Evolutionary conservation across 2,329 filamentous ascomycete genomes (phyloP), one percentile per base, ranked within the genome.

Genomic region (Sporothrix inflata): DNA sequence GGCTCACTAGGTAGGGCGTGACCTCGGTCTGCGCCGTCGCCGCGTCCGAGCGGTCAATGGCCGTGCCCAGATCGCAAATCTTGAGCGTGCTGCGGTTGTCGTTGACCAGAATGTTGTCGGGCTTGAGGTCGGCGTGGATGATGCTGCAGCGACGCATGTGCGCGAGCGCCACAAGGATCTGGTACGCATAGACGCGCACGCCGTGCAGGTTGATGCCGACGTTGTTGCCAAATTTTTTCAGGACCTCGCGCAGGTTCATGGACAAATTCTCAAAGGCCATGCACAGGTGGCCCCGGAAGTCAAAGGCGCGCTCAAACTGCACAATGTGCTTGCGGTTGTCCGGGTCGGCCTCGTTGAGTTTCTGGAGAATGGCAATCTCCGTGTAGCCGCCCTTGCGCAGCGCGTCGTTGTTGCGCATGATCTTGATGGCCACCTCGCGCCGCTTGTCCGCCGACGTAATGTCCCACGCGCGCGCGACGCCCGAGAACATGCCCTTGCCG

Each of bases 261-360:
- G 93, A 92, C 76, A 99, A 86, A 79, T 97, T 96, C 82, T 99
- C 96, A 81, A 99, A 99, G 0, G 94, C 94, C 87, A 99, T 94
- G 82, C 96, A 99, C 65, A 99, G 83, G 83, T 99, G 96, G 0
- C 92, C 92, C 79, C 97, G 97, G 84, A 97, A 94, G 78, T 97
- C 94, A 78, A 99, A 99, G 51, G 91, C 88, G 53, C 93, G 89
- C 78, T 97, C 89, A 70, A 98, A 91, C 77, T 92, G 92, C 79
- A 99, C 93, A 78, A 98, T 88, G 80, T 98, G 94, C 80, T 95
- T 97, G 81, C 93, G 94, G 79, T 95, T 92, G 34, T 97, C 93
- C 0, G 92, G 90, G 79, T 99, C 96, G 40, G 92, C 90, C 63
- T 91, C 90, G 77, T 92, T 94, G 71, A 99, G 88, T 78, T 95